These are phyloP conservation scores for Actinomucor elegans DNA, from an alignment of 371 early-diverging fungal species.

Conservation along the genomic window DNA sequence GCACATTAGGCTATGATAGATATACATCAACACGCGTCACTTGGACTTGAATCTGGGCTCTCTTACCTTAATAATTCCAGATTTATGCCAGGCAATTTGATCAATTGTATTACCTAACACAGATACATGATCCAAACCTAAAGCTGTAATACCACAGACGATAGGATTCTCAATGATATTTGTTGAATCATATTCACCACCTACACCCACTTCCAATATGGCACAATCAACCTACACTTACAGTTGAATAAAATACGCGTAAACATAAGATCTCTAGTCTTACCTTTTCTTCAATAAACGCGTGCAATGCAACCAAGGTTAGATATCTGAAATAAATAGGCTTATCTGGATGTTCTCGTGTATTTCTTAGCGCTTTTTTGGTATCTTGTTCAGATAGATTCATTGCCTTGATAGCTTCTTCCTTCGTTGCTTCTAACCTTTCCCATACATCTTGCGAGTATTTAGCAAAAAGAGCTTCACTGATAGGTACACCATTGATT, in stretches of 20 bases:
- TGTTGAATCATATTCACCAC: conserved; percentile 86
- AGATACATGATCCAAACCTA: conserved; percentile 80
- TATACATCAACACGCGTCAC: too few relatives aligned
- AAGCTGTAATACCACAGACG: conserved; percentile 79
- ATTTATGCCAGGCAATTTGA: conserved; percentile 94
- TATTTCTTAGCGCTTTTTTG: conserved; percentile 29
- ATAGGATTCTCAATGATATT: conserved; percentile 72
- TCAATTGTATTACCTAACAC: conserved; percentile 75
- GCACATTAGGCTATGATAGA: conserved; percentile 58
- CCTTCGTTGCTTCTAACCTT: conserved; percentile 56
- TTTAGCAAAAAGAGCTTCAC: conserved; percentile 73
- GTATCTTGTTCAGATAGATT: conserved; percentile 21
- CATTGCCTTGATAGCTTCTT: conserved; percentile 30
- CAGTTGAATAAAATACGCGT: conserved; percentile 15
- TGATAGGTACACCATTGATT: conserved; percentile 84
- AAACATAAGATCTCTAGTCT: too few relatives aligned
- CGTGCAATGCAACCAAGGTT: conserved; percentile 87
- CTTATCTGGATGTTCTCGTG: conserved; percentile 56
- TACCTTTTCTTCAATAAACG: conserved; percentile 79
- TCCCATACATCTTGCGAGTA: conserved; percentile 91
- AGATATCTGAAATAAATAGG: conserved; percentile 92
- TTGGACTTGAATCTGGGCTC: too few relatives aligned
- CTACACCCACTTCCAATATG: conserved; percentile 83
- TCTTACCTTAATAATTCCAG: conserved; percentile 94
- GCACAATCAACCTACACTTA: conserved; percentile 64